phyloP scores from a whole-genome alignment of 108 stramenopile genomes.

The Skeletonema costatum region DNA sequence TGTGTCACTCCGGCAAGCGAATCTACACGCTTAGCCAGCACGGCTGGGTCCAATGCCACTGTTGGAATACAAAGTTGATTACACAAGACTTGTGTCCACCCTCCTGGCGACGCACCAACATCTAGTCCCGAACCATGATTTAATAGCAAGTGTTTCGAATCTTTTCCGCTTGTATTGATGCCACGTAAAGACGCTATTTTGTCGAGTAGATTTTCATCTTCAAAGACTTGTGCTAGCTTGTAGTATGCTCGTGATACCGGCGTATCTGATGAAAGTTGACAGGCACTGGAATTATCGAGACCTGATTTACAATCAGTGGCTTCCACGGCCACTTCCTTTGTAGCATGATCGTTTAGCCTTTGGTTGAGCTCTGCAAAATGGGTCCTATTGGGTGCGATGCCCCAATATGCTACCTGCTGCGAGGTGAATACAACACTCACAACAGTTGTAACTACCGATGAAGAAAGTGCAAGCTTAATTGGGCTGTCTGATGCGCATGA shows the following conservation, averaged over 20 bases:
- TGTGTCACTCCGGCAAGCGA: constrained; percentile 42
- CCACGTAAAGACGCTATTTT: constrained; percentile 6
- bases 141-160: constrained; percentile 8
- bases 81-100: constrained; percentile 62
- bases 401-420: constrained; percentile 35
- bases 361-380: constrained; percentile 40
- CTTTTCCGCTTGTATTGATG: neutral
- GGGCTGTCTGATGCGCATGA: neutral
- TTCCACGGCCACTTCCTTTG: constrained; percentile 37
- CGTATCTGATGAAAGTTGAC: constrained; percentile 3
- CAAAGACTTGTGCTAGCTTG: constrained; percentile 56
- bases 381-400: constrained; percentile 14
- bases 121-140: constrained; percentile 50
- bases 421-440: constrained; percentile 14
- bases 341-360: constrained; percentile 52
- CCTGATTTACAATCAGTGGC: constrained; percentile 35
- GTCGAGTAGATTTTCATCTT: constrained; percentile 18
- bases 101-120: constrained; percentile 66
- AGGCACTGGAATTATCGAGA: neutral
- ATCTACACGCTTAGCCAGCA: constrained; percentile 46
- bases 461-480: constrained; percentile 42
- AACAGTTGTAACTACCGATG: constrained; percentile 18
- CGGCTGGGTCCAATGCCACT: constrained; percentile 52
- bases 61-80: constrained; percentile 22
- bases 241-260: constrained; percentile 64